Evolutionary conservation across 2,329 filamentous ascomycete species (phyloP).

Genomic region (Ophiostoma quercus): DNA sequence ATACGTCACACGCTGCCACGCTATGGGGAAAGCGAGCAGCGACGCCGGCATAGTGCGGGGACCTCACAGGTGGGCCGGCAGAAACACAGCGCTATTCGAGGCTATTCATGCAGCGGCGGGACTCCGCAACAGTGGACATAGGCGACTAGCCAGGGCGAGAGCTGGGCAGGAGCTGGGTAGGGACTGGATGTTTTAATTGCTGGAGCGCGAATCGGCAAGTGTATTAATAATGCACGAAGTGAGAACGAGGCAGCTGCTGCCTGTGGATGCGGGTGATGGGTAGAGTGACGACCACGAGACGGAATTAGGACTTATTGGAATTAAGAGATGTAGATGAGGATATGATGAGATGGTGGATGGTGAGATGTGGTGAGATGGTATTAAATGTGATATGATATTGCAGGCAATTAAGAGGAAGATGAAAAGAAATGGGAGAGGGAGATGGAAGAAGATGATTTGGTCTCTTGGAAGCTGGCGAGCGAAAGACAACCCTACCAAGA

Average conservation of each 20-base stretch:
- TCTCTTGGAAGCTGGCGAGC: not conserved
- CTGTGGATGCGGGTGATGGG: not conserved
- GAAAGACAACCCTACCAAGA: not conserved
- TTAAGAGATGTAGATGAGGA: not conserved
- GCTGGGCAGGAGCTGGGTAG: not conserved
- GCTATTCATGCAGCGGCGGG: not conserved
- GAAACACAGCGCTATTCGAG: not conserved
- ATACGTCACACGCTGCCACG: slow-evolving; percentile 7
- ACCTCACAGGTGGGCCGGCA: not conserved
- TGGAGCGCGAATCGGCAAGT: not conserved
- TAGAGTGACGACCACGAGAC: not conserved
- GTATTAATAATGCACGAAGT: not conserved
- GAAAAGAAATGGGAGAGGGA: too few species aligned
- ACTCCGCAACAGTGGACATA: not conserved
- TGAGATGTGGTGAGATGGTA: not conserved
- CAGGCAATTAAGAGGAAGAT: too few species aligned
- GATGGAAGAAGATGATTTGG: not conserved
- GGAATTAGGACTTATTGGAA: not conserved
- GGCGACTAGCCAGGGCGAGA: slow-evolving; percentile 1
- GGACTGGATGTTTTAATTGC: not conserved
- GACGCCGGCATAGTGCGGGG: slow-evolving; percentile 5
- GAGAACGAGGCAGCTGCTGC: not conserved
- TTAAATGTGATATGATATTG: too few species aligned
- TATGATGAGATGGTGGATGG: not conserved
- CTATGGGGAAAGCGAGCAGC: not conserved